These are phyloP conservation scores for Osmanthus fragrans DNA, from an alignment of 257 asterid species.

Conservation along the genomic window DNA sequence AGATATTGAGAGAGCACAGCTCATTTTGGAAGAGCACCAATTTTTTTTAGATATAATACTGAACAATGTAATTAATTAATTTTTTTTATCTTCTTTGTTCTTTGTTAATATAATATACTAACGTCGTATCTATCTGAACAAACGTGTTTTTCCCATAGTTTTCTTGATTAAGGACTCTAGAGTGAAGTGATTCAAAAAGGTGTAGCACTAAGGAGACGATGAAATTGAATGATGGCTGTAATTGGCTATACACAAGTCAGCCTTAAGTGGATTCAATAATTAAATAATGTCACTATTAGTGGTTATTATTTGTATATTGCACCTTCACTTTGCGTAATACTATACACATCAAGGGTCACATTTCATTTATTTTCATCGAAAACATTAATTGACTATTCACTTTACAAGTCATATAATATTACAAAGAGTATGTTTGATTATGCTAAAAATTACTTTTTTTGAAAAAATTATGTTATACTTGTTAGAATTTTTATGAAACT, in stretches of 20 bases:
- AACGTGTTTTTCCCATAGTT: not conserved
- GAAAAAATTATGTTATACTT: too few relatives aligned
- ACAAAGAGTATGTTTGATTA: too few relatives aligned
- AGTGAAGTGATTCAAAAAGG: not conserved
- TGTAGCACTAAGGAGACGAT: not conserved
- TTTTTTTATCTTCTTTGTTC: not conserved
- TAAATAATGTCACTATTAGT: not conserved
- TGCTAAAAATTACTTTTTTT: too few relatives aligned
- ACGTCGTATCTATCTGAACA: not conserved
- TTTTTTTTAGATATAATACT: too few relatives aligned
- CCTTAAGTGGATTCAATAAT: slow-evolving; percentile 2
- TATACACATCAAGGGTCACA: not conserved
- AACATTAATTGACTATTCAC: too few relatives aligned
- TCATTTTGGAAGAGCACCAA: too few relatives aligned
- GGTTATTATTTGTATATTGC: not conserved
- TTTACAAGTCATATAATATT: too few relatives aligned
- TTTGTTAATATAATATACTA: not conserved
- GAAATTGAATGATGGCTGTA: not conserved
- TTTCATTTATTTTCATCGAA: too few relatives aligned
- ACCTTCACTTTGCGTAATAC: not conserved
- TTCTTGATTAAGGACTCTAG: not conserved
- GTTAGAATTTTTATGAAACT: too few relatives aligned
- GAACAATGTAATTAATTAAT: too few relatives aligned
- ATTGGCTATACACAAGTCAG: not conserved
- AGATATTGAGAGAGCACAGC: not conserved